Base-by-base conservation (phyloP, 2,329 filamentous ascomycete genomes). In the Ramichloridium luteum region DNA sequence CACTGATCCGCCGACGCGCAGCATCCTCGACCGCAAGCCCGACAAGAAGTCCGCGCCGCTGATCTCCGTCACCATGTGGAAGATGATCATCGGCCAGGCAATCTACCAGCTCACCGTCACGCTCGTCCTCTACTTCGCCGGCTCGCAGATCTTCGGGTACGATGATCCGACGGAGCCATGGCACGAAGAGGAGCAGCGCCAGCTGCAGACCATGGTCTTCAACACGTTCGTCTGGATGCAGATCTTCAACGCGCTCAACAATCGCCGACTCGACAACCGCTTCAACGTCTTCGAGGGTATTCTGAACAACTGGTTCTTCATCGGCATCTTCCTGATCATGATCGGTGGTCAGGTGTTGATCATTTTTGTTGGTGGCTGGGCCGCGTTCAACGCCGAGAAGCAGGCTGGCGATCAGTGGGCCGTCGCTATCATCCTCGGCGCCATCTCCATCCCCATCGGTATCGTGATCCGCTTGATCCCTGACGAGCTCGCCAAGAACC, bases 181-280 rank as follows among this genome's bases (percentile, higher is more conserved):
- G n/a, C 27, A 36, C 20, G 39, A 42, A 1, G 28, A 38, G 9
- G 48, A 61, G 18, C 53, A 69, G 5, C 51, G 58, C 10, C 67
- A 80, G 47, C 67, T 92, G 37, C 65, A 75, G 34, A 92, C 85
- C 3, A 68, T 96, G 28, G 81, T 96, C 5, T 96, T 96, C 70
- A 96, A 96, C 64, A 90, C 84, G 0, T 96, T 96, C 53, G 88
- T 94, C 32, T 96, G 88, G 88, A 94, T 96, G 86, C 88, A 96
- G 49, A 92, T 96, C 47, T 96, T 96, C 65, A 96, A 96, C 59
- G 80, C 93, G 53, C 82, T 92, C 71, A 96, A 96, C 64, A 93
- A 93, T 61, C 83, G 88, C 37, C 83, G 88, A 9, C 68, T 96
- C 33, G 88, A 96, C 57, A 96, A 96, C 59, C 72, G 76, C 34